Base-by-base conservation (phyloP, 2,329 filamentous ascomycete genomes). In the Arachnomyces sp. region DNA sequence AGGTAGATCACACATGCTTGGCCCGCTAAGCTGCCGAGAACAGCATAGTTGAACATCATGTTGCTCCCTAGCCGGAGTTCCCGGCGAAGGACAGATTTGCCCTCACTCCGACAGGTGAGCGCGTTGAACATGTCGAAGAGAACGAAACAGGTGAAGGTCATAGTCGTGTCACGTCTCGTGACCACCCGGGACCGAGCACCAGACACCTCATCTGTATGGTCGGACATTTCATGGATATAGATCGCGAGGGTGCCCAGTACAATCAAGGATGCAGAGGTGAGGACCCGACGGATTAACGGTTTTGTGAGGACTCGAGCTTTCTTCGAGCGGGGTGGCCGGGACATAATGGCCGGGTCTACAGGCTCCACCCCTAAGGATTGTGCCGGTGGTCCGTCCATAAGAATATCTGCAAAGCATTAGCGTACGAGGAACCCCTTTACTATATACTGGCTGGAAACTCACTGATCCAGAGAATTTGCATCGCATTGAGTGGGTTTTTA, bases 391-490 rank as follows among this genome's bases (percentile, higher is more conserved):
- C 93, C 92, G 64, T 98, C 93, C 93, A 98, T 98, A 54, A 98
- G 89, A 58, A 98, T 96, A 60, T 98, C 90, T 96, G 52, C 12
- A 17, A 1, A 18, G 20, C 20, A 49, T 64, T 54, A 64, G 58
- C 46, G 31, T 43, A 20, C 28, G 28, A 30, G 14, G 16, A 28
- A n/a, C 14, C 30, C 17, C 14, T 8, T 17, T n/a, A n/a, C n/a
- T n/a, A n/a, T n/a, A n/a, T n/a, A 37, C 28, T 8, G 20, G 31
- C 12, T 34, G 31, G 36, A 5, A 9, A 76, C 87, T 69, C 70
- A 95, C 90, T 98, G 57, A 98, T 98, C 92, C 92, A 98, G 31
- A 98, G 75, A 68, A 98, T 98, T 68, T 98, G 92, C 92, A 98
- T 98, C 36, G 92, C 88, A 60, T 98, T 98, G 45, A 98, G 73